These are phyloP conservation scores for Strobilomyces dryophilus DNA, from an alignment of 768 basidiomycete genomes.

Conservation along the genomic window DNA sequence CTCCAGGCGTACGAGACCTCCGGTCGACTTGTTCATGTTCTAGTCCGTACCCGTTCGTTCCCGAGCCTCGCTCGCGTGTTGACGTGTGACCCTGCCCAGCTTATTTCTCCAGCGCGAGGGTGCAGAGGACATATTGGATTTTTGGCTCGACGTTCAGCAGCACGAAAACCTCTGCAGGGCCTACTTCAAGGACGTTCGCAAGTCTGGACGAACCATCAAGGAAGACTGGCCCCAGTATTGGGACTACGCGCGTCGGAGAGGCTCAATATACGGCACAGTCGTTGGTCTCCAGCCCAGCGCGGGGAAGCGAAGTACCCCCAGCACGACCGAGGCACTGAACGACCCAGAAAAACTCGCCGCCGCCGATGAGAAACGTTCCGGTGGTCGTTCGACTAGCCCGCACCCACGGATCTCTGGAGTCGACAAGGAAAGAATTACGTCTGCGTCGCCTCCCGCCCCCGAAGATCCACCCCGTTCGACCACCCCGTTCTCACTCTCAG, in stretches of 20 bases:
- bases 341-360: constrained; percentile 65
- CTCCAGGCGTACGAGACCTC: constrained; percentile 84
- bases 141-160: constrained; percentile 99
- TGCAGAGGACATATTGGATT: constrained; percentile 94
- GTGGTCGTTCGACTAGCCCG: constrained; percentile 57
- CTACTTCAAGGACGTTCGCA: constrained; percentile 98
- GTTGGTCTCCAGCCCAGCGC: constrained; percentile 63
- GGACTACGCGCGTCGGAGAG: constrained; percentile 87
- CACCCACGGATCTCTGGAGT: constrained; percentile 39
- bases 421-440: constrained; percentile 39
- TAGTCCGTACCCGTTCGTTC: constrained; percentile 59
- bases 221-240: constrained; percentile 99
- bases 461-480: constrained; percentile 60
- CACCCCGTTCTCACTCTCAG: constrained; percentile 75
- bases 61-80: not conserved
- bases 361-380: constrained; percentile 43
- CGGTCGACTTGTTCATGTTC: constrained; percentile 98
- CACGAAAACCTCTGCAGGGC: constrained; percentile 98
- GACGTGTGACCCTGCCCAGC: constrained; percentile 39
- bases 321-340: constrained; percentile 65
- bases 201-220: constrained; percentile 87
- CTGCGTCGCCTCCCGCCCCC: constrained; percentile 43
- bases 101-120: constrained; percentile 95
- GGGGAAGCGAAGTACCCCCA: constrained; percentile 77
- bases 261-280: constrained; percentile 90